These are phyloP conservation scores for Eutypella sp. DNA, from an alignment of 2,329 filamentous ascomycete genomes.

Conservation along the genomic window DNA sequence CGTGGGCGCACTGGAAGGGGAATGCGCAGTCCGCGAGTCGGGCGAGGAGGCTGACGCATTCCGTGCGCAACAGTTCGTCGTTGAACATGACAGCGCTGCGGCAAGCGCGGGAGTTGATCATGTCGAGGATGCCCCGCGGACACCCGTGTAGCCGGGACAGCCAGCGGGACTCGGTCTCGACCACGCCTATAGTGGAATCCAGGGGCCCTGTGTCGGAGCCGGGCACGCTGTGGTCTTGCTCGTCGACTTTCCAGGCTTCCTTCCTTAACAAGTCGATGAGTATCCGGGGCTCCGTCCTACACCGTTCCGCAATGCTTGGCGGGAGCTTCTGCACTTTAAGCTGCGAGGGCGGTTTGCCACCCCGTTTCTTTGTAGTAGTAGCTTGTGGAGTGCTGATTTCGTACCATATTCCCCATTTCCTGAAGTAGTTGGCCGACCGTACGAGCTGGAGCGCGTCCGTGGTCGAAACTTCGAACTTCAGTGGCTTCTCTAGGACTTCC, in stretches of 20 bases:
- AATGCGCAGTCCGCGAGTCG: conserved; percentile 61
- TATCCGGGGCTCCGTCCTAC: conserved; percentile 64
- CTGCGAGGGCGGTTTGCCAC: conserved; percentile 7
- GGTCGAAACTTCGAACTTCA: conserved; percentile 60
- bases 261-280: conserved; percentile 69
- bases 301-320: conserved; percentile 68
- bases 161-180: conserved; percentile 40
- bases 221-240: conserved; percentile 27
- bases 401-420: conserved; percentile 70
- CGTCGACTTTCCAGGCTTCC: conserved; percentile 65
- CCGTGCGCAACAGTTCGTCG: conserved; percentile 52
- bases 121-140: conserved; percentile 69
- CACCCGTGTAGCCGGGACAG: conserved; percentile 61
- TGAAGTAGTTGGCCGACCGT: conserved; percentile 52
- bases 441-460: conserved; percentile 58
- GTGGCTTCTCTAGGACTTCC: conserved; percentile 42
- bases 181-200: conserved; percentile 3
- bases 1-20: conserved; percentile 82
- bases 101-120: conserved; percentile 72
- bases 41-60: conserved; percentile 55
- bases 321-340: conserved; percentile 60
- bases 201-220: neutral
- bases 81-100: conserved; percentile 86
- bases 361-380: neutral
- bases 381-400: conserved; percentile 29